Evolutionary conservation across 805 yeast species (phyloP).

Genomic region (Lipomyces starkeyi): DNA sequence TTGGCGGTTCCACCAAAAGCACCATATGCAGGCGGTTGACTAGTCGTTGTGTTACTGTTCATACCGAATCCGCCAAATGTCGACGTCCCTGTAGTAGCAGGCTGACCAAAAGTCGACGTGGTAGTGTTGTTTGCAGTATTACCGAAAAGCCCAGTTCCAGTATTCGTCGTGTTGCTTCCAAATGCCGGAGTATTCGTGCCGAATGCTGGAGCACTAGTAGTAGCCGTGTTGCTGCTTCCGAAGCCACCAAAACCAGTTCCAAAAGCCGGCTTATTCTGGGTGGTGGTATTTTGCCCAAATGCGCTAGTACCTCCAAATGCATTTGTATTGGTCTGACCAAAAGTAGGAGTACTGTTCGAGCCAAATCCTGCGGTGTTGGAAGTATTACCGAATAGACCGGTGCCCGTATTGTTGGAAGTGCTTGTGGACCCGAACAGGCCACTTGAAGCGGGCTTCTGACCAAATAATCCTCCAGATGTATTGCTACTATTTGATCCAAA

Average conservation of each 20-base stretch:
- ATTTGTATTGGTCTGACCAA: slow-evolving; percentile 50
- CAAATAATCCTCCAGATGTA: slow-evolving; percentile 38
- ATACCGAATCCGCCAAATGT: slow-evolving; percentile 50
- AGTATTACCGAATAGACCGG: slow-evolving; percentile 38
- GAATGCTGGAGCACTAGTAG: slow-evolving; percentile 40
- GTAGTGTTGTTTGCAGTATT: slow-evolving; percentile 9
- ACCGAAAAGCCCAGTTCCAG: slow-evolving; percentile 36
- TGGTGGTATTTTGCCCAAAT: slow-evolving; percentile 44
- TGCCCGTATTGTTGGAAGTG: slow-evolving; percentile 17
- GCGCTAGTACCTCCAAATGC: slow-evolving; percentile 46
- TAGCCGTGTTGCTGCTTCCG: slow-evolving; percentile 44
- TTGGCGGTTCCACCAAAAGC: slow-evolving; percentile 38
- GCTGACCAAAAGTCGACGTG: slow-evolving; percentile 33
- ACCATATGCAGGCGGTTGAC: slow-evolving; percentile 39
- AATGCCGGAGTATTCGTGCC: slow-evolving; percentile 45
- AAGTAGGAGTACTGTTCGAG: slow-evolving; percentile 45
- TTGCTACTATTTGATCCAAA: slow-evolving; percentile 39
- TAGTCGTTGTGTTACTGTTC: slow-evolving; percentile 40
- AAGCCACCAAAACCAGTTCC: slow-evolving; percentile 31
- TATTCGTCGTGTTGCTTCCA: slow-evolving; percentile 47
- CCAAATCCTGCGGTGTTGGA: slow-evolving; percentile 34
- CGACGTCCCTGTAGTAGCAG: slow-evolving; percentile 12
- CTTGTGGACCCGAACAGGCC: slow-evolving; percentile 33
- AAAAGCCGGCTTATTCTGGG: slow-evolving; percentile 38
- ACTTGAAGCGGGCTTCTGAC: slow-evolving; percentile 30